A percentile compares a stretch with the other conserved stretches of the same genome.
Conservation (phyloP, 2,329 filamentous ascomycete genomes). For the Fusarium subglutinans region DNA sequence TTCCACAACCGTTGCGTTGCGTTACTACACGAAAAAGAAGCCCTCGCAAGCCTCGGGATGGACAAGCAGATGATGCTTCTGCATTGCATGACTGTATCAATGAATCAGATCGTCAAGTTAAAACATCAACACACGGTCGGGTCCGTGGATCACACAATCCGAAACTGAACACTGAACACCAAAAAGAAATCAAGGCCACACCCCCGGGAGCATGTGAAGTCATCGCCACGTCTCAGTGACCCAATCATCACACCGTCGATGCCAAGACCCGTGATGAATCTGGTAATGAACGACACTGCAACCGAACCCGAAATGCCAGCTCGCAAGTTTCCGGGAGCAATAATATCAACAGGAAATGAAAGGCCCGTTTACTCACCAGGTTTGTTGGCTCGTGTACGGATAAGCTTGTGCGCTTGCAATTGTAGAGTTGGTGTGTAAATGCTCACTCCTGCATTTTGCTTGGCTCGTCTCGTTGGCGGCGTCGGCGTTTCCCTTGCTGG, state of each 20-base stretch:
- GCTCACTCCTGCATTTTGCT: conserved; percentile 16
- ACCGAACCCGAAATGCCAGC: conserved; percentile 15
- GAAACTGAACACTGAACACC: conserved; percentile 2
- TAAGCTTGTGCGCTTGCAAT: not conserved
- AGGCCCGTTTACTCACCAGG: conserved; percentile 1
- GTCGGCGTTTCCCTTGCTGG: conserved; percentile 7
- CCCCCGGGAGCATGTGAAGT: conserved; percentile 37
- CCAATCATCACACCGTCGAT: conserved; percentile 33
- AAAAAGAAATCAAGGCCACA: conserved; percentile 16
- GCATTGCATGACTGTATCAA: not conserved
- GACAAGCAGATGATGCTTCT: not conserved
- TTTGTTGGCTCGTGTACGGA: not conserved
- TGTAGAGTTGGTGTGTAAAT: conserved; percentile 15
- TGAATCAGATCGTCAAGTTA: not conserved
- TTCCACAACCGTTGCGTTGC: conserved; percentile 22
- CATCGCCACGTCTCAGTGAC: conserved; percentile 34
- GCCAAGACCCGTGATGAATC: conserved; percentile 33
- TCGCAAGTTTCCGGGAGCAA: not conserved
- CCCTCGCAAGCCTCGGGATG: not conserved
- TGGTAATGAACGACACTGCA: conserved; percentile 32
- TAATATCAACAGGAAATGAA: not conserved
- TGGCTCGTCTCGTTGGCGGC: conserved; percentile 12
- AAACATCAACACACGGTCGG: conserved; percentile 17
- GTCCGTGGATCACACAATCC: conserved; percentile 17
- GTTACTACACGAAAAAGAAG: conserved; percentile 3